Percentiles rank a stretch among this genome's conserved stretches.
phyloP scores from a whole-genome alignment of 2,329 filamentous ascomycete genomes.

The Fusarium mexicanum region DNA sequence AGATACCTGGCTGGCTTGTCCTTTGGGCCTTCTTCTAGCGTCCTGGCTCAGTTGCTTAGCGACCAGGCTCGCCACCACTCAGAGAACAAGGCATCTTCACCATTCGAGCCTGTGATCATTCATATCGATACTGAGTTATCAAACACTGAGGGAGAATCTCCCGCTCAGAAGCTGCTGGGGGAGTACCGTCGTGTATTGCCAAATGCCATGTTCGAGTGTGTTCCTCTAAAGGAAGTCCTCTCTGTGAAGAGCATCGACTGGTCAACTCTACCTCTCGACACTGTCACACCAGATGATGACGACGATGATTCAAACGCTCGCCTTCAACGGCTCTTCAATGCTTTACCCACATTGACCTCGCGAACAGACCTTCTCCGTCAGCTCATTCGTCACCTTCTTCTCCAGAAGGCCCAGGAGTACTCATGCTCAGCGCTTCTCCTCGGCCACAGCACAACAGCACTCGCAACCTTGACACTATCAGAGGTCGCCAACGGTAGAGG shows the following conservation, averaged over 20 bases:
- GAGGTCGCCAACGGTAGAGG: conserved; percentile 93
- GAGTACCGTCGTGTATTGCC: conserved; percentile 71
- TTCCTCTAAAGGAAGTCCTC: conserved; percentile 73
- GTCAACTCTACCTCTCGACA: conserved; percentile 54
- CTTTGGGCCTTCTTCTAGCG: conserved; percentile 81
- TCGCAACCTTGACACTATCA: conserved; percentile 85
- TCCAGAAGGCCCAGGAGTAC: conserved; percentile 68
- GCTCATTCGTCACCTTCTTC: conserved; percentile 76
- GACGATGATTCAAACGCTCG: conserved; percentile 48
- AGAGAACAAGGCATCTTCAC: conserved; percentile 68
- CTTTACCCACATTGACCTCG: conserved; percentile 78
- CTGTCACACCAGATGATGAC: conserved; percentile 3
- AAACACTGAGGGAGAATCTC: conserved; percentile 30
- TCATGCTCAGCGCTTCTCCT: conserved; percentile 78
- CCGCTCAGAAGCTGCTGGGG: conserved; percentile 58
- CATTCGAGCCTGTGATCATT: conserved; percentile 73
- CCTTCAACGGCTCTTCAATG: conserved; percentile 65
- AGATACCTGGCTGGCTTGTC: conserved; percentile 81
- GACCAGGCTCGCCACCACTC: conserved; percentile 73
- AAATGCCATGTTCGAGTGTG: conserved; percentile 68
- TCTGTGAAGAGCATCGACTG: conserved; percentile 62
- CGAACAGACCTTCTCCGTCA: conserved; percentile 77
- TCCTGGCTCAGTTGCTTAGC: conserved; percentile 79
- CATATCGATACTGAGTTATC: conserved; percentile 60
- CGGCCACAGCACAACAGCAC: conserved; percentile 85